Percentiles rank a stretch among this genome's conserved stretches.
These are phyloP conservation scores for Globisporangium iwayamae DNA, from an alignment of 352 stramenopile species.

Conservation along the genomic window DNA sequence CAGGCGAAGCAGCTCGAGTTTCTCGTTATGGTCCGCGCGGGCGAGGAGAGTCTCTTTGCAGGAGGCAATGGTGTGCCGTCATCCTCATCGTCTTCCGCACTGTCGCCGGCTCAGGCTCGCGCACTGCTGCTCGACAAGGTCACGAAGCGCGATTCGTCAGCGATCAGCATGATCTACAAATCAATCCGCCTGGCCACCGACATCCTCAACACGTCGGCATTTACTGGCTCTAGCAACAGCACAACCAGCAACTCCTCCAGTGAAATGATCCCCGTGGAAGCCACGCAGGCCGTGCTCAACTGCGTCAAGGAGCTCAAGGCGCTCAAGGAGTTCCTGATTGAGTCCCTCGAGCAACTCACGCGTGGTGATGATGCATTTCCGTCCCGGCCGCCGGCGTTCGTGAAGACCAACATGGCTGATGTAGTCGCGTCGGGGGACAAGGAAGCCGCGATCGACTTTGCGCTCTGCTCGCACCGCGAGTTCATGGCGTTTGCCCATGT, in stretches of 20 bases:
- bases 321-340: constrained; percentile 62
- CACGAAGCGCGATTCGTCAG: constrained; percentile 53
- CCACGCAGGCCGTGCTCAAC: constrained; percentile 54
- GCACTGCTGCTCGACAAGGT: constrained; percentile 46
- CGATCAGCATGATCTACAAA: constrained; percentile 61
- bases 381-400: constrained; percentile 18
- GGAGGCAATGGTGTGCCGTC: not conserved
- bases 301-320: constrained; percentile 73
- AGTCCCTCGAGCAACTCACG: constrained; percentile 50
- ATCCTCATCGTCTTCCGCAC: not conserved
- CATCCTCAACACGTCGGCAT: constrained; percentile 51
- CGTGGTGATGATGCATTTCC: constrained; percentile 21
- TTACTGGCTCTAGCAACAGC: constrained; percentile 2
- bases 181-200: constrained; percentile 65
- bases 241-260: constrained; percentile 2
- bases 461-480: constrained; percentile 52
- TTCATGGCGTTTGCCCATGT: constrained; percentile 43
- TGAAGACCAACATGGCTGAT: constrained; percentile 12
- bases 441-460: constrained; percentile 52
- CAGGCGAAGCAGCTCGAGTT: constrained; percentile 51
- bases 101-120: constrained; percentile 20
- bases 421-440: constrained; percentile 27
- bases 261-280: constrained; percentile 53
- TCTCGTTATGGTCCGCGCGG: constrained; percentile 21
- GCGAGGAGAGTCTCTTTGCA: not conserved